These are phyloP conservation scores for Penicillium sp. DNA, from an alignment of 2,329 filamentous ascomycete species.

Conservation along the genomic window DNA sequence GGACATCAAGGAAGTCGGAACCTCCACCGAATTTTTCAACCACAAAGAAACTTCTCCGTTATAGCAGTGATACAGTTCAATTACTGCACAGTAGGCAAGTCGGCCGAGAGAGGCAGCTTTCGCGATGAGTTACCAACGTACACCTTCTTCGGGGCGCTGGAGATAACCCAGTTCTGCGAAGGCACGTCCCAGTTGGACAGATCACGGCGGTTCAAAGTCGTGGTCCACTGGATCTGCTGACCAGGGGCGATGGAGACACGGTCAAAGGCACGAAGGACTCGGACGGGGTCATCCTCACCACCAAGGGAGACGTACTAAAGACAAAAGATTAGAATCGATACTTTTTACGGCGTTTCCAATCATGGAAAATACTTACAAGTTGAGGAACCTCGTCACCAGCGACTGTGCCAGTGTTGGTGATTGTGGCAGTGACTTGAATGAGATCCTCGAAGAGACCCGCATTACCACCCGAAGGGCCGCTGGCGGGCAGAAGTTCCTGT, in stretches of 20 bases:
- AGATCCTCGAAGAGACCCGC: constrained; percentile 57
- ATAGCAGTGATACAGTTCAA: background rate
- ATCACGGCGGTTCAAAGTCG: constrained; percentile 75
- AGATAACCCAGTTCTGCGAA: constrained; percentile 81
- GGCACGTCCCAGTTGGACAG: constrained; percentile 82
- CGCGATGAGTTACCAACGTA: constrained; percentile 64
- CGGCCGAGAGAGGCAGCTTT: constrained; percentile 55
- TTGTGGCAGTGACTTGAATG: constrained; percentile 53
- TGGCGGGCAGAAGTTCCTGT: constrained; percentile 60
- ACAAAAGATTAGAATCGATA: constrained; percentile 9
- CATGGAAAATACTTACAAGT: constrained; percentile 40
- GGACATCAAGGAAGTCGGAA: background rate
- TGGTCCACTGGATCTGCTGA: constrained; percentile 66
- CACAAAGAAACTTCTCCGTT: background rate
- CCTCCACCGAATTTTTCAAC: background rate
- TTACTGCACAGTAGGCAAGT: constrained; percentile 37
- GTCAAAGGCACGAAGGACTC: constrained; percentile 78
- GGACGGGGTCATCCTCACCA: constrained; percentile 69
- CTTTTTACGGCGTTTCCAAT: too few relatives aligned
- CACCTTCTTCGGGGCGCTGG: constrained; percentile 60
- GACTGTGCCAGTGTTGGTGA: constrained; percentile 56
- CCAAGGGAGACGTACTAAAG: constrained; percentile 73
- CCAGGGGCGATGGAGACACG: constrained; percentile 73
- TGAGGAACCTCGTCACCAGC: constrained; percentile 59
- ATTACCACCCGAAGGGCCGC: constrained; percentile 64